These are phyloP conservation scores for Kwoniella pini DNA, from an alignment of 768 basidiomycete species.

Conservation along the genomic window DNA sequence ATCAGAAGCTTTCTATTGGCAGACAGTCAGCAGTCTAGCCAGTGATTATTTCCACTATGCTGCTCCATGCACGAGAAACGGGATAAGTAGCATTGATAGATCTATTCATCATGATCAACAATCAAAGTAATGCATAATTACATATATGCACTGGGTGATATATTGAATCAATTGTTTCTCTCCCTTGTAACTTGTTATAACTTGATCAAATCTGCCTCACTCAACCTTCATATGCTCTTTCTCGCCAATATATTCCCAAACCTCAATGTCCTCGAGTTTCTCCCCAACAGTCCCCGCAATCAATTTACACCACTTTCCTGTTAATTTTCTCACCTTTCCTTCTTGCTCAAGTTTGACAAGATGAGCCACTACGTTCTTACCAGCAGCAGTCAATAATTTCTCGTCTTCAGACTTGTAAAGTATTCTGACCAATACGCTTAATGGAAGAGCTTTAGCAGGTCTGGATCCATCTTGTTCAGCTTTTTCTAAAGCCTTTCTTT, in stretches of 20 bases:
- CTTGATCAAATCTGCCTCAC: too few species aligned
- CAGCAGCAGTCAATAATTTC: slow-evolving; percentile 28
- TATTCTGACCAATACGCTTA: slow-evolving; percentile 29
- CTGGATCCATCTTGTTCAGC: slow-evolving; percentile 1
- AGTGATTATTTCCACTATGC: too few species aligned
- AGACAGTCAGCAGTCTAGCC: too few species aligned
- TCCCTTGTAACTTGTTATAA: too few species aligned
- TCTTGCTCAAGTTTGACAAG: slow-evolving; percentile 43
- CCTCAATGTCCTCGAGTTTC: slow-evolving; percentile 27
- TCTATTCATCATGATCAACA: too few species aligned
- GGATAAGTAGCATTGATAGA: too few species aligned
- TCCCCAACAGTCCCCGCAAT: slow-evolving; percentile 14
- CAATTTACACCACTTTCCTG: slow-evolving; percentile 26
- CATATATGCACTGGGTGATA: too few species aligned
- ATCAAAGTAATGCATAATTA: too few species aligned
- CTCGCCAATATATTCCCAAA: slow-evolving; percentile 28
- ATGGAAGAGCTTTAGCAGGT: slow-evolving; percentile 1
- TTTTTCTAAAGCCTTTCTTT: not conserved
- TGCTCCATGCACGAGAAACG: too few species aligned
- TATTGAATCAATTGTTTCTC: too few species aligned
- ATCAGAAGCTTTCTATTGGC: too few species aligned
- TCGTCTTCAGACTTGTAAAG: slow-evolving; percentile 39
- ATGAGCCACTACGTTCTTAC: slow-evolving; percentile 26
- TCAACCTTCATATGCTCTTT: too few species aligned
- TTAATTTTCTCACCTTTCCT: slow-evolving; percentile 26